Evolutionary conservation across 441 rosid species (phyloP).

Genomic region (Dalechampia spathulata): DNA sequence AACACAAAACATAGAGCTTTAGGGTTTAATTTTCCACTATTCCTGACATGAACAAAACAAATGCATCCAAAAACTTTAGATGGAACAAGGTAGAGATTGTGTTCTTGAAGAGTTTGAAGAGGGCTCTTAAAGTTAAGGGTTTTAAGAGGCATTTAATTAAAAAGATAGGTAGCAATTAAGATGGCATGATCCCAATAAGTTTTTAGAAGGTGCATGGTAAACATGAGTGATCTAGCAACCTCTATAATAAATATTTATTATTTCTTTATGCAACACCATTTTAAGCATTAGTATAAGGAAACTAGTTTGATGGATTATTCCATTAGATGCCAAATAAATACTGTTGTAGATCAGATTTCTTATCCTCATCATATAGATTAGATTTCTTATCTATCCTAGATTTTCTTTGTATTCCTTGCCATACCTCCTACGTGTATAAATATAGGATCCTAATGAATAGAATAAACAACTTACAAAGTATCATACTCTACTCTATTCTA

Average conservation of each 20-base stretch:
- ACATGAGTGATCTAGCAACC: neutral
- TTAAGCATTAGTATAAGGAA: neutral
- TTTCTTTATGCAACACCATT: conserved; percentile 4
- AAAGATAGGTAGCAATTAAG: neutral
- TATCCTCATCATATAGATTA: too few species aligned
- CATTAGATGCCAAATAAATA: neutral
- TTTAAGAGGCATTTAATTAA: neutral
- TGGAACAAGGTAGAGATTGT: neutral
- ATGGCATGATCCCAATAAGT: neutral
- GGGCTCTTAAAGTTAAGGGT: neutral
- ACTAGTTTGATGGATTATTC: neutral
- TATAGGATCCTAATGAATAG: too few species aligned
- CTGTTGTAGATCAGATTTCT: too few species aligned
- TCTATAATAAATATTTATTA: neutral
- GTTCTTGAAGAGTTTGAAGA: neutral
- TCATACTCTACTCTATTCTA: too few species aligned
- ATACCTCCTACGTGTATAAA: too few species aligned
- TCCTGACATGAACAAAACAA: neutral
- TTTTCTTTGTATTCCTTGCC: too few species aligned
- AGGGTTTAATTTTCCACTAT: neutral
- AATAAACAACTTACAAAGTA: too few species aligned
- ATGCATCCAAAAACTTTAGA: neutral
- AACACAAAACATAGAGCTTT: neutral
- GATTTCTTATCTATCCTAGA: too few species aligned
- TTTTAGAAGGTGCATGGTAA: neutral